Base-by-base conservation (phyloP, 257 asterid genomes). In the Rehmannia glutinosa region DNA sequence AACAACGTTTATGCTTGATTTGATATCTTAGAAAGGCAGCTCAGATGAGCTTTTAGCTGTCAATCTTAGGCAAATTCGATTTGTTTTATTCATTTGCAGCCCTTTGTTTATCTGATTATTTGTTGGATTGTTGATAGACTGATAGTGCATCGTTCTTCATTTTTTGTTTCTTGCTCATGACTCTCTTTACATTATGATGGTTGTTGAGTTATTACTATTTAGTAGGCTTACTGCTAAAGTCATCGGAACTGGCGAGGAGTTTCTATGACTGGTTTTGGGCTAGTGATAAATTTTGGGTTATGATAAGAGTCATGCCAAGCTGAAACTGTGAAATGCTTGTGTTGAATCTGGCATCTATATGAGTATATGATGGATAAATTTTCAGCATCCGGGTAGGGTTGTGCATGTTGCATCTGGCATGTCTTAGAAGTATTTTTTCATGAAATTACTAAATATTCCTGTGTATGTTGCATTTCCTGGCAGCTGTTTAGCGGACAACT, bases 391-490 rank as follows among this genome's bases (percentile, higher is more conserved):
- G 17, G 36, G 50, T 43, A 27, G 24, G 57, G 41, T 54, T n/a
- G 41, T 49, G 41, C 30, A 55, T 36, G 50, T 65, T 23, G 39
- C 47, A 23, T 64, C 35, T 55, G 19, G 45, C 46, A 35, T 65
- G 6, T 42, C 17, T 62, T 49, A n/a, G 46, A 68, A n/a, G n/a
- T 33, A 39, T 53, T 32, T 55, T 62, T 20, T n/a, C 12, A 51
- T 9, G 2, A 39, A 23, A 50, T 56, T 50, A 1, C 55, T 50
- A n/a, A 33, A 12, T 9, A 59, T 51, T 59, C 61, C 33, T 47
- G 66, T 16, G 24, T 21, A 30, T 54, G 61, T 10, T 58, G 51
- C 52, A 60, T 66, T 57, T 59, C 47, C 20, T 43, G 51, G 51
- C 23, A 15, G 38, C 23, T 30, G 70, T 19, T 9, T 59, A 8